These are phyloP conservation scores for Violaceomyces palustris DNA, from an alignment of 1,284 basidiomycete genomes.

Conservation along the genomic window DNA sequence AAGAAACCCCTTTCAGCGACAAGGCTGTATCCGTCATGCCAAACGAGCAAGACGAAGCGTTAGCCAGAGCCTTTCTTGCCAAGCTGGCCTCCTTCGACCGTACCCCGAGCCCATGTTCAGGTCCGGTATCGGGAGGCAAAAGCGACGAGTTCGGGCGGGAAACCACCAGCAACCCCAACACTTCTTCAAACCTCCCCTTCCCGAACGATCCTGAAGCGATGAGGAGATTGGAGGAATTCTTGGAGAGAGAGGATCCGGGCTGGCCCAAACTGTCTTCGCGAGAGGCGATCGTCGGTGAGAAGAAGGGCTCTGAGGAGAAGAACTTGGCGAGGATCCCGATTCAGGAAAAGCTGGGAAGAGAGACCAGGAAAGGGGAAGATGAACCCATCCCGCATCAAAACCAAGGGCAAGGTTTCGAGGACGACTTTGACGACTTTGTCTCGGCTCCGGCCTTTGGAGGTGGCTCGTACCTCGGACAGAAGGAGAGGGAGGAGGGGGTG, in stretches of 20 bases:
- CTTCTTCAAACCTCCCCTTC: too few relatives aligned
- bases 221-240: too few relatives aligned
- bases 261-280: too few relatives aligned
- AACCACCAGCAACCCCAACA: too few relatives aligned
- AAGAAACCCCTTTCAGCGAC: not conserved
- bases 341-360: not conserved
- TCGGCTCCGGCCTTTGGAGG: not conserved
- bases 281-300: not conserved
- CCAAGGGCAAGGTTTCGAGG: conserved; percentile 8
- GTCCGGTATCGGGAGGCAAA: too few relatives aligned
- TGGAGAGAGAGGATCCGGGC: too few relatives aligned
- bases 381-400: not conserved
- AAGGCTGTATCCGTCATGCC: not conserved
- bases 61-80: conserved; percentile 5
- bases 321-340: not conserved
- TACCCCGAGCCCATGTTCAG: too few relatives aligned
- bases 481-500: not conserved
- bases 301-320: not conserved
- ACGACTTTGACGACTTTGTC: conserved; percentile 29
- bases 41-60: conserved; percentile 5
- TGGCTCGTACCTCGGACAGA: too few relatives aligned
- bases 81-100: not conserved
- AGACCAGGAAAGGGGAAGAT: not conserved
- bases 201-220: too few relatives aligned
- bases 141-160: too few relatives aligned